Base-by-base conservation (phyloP, 768 basidiomycete genomes). In the Tulasnella sp. region DNA sequence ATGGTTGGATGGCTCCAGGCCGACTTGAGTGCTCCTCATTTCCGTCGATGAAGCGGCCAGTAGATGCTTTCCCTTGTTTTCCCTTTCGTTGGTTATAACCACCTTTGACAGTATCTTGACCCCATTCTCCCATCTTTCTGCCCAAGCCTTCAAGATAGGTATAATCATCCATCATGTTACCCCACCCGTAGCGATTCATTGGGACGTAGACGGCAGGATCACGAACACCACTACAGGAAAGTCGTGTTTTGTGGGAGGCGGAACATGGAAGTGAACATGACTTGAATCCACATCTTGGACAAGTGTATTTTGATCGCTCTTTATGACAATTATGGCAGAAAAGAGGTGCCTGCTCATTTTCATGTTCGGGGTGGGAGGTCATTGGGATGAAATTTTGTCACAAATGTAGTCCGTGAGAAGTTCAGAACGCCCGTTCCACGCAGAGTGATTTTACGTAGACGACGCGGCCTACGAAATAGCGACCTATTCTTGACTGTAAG, bases 121-220 rank as follows among this genome's bases (percentile, higher is more conserved):
- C 87, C 79, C 82, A 85, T 10, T 75, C 77, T 19, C 71, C 69
- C n/a, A 83, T 79, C 58, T 74, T 79, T 57, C 90, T 67, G 19
- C 83, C 78, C 27, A 89, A 65, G 15, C 88, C 84, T 66, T 95
- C 91, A 57, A 95, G 69, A 62, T 79, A 91, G 35, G 72, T 70
- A 63, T 90, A 95, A 66, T 95, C 91, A 58, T 81, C 75, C 79
- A 89, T 83, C 79, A 93, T 81, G 24, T 75, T 73, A 7, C 87
- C 86, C 76, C 84, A 88, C 4, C 77, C 75, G 60, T 89, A 93
- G 58, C 77, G 62, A 58, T 86, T 89, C 78, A 91, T 81, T 10
- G 83, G 76, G 13, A 90, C 77, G 61, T 79, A 87, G 2, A 72
- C 73, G 0, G 70, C 77, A 59, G 79, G 81, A 67, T 90, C 72